Percentiles rank a stretch among this genome's conserved stretches.
Conservation (phyloP, 768 basidiomycete species). For the Suillus paluster region DNA sequence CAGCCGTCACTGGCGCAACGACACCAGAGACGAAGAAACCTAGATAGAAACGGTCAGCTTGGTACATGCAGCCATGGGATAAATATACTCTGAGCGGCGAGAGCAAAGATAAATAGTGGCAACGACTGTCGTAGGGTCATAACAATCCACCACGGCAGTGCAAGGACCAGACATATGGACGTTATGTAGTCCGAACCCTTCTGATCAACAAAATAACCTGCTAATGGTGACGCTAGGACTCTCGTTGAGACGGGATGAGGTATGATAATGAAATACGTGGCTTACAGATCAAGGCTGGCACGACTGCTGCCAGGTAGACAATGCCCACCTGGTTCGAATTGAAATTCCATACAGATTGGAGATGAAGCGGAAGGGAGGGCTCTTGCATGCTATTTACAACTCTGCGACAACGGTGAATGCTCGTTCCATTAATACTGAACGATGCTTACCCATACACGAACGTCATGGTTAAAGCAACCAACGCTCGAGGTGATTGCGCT, state of each 20-base stretch:
- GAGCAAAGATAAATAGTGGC: slow-evolving; percentile 39
- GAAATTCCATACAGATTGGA: slow-evolving; percentile 53
- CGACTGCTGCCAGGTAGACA: slow-evolving; percentile 66
- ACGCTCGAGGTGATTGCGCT: slow-evolving; percentile 51
- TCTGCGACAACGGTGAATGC: slow-evolving; percentile 32
- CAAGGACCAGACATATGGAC: slow-evolving; percentile 47
- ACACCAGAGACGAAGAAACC: slow-evolving; percentile 66
- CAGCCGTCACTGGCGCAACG: slow-evolving; percentile 65
- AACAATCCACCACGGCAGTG: slow-evolving; percentile 68
- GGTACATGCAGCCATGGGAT: not conserved
- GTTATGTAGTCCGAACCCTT: slow-evolving; percentile 61
- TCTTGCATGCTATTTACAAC: slow-evolving; percentile 55
- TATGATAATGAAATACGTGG: slow-evolving; percentile 2
- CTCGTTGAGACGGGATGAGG: not conserved
- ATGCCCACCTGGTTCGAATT: slow-evolving; percentile 59
- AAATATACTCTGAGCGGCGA: slow-evolving; percentile 58
- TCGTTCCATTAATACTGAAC: not conserved
- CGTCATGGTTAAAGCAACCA: slow-evolving; percentile 47
- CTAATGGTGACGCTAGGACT: slow-evolving; percentile 55
- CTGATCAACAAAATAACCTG: slow-evolving; percentile 63
- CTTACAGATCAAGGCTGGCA: slow-evolving; percentile 70
- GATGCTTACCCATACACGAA: slow-evolving; percentile 57
- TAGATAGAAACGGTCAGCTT: slow-evolving; percentile 29
- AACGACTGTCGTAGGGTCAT: slow-evolving; percentile 59
- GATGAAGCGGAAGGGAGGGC: slow-evolving; percentile 59